Evolutionary conservation across 148 eudicot species (phyloP), one percentile per base, ranked within the genome.

Genomic region (Arbutus unedo): DNA sequence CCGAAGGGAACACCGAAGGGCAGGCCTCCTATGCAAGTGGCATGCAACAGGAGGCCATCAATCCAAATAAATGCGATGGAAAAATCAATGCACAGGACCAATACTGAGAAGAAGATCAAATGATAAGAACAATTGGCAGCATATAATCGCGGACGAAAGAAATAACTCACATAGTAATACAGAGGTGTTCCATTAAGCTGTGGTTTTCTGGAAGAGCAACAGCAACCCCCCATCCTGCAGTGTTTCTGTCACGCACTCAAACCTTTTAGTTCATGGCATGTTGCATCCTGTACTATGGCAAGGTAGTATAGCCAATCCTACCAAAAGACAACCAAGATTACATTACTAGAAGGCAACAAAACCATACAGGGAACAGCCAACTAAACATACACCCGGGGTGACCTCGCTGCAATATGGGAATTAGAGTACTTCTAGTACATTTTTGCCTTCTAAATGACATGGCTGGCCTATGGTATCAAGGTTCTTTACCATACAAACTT

Each of bases 171-270:
- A 93, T 91, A 94, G 85, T 90, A 93, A 89, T 91, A 94, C 18
- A 92, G 92, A 50, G 96, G 96, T 48, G 96, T 91, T 80, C 94
- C 94, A 47, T 90, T 93, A 76, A 94, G 88, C 81, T 89, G 96
- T 53, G 88, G 82, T 82, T 87, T 91, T 81, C 94, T 87, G 71
- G 94, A 90, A 88, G 96, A 89, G 87, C 92, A 93, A 84, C 98
- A 94, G 84, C 98, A 94, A 88, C 96, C 93, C 76, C 94, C 95
- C 98, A 92, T 92, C 82, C 71, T 79, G 81, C 60, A 71, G 56
- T 83, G 31, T 76, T 71, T 84, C 23, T 50, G 48, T 83, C 74
- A 60, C 2, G 18, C 81, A 64, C 48, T 25, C 78, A 72, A 70
- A 79, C 72, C 31, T 51, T 23, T 55, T 2, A 56, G 18, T 10